A percentile compares a stretch with the other conserved stretches of the same genome.
Conservation (phyloP, 805 yeast genomes). For the Saccharomyces jurei region DNA sequence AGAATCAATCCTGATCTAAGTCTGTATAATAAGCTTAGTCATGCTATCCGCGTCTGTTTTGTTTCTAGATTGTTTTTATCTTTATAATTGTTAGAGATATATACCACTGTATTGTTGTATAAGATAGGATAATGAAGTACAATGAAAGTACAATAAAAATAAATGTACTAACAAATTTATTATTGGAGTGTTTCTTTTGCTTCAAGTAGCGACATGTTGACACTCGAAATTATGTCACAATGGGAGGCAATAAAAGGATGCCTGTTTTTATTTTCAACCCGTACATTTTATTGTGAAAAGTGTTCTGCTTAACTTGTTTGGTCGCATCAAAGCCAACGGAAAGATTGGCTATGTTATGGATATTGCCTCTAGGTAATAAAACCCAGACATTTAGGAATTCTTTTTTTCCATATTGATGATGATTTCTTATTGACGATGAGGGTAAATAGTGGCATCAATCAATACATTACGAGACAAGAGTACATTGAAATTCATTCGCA, state of each 20-base stretch:
- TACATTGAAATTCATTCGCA: background rate
- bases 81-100: background rate
- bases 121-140: background rate
- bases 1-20: constrained; percentile 43
- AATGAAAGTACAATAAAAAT: background rate
- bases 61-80: background rate
- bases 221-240: background rate
- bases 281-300: background rate
- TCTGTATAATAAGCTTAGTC: background rate
- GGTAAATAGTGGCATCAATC: background rate
- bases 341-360: background rate
- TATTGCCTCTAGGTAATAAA: background rate
- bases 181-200: background rate
- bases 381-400: background rate
- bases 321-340: background rate
- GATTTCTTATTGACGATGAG: background rate
- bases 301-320: background rate
- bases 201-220: background rate
- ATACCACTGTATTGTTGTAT: background rate
- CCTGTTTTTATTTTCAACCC: background rate
- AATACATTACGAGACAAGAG: background rate
- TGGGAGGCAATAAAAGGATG: background rate
- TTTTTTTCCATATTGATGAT: background rate
- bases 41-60: background rate
- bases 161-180: background rate